Evolutionary conservation across 495 filamentous ascomycete species (phyloP).

Genomic region (Tuber aestivum): DNA sequence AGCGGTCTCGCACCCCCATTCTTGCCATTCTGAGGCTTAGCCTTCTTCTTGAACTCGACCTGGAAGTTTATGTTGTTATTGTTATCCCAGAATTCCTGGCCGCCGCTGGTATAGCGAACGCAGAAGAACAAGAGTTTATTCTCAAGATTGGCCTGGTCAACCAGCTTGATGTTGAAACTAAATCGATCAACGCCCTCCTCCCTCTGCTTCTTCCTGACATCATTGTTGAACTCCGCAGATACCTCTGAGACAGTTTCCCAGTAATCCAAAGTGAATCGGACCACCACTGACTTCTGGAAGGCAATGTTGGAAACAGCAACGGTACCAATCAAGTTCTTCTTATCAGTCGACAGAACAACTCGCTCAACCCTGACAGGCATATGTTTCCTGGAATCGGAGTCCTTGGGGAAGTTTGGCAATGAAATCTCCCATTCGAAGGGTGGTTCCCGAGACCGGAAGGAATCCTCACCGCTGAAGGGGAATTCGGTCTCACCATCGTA

Average conservation of each 20-base stretch:
- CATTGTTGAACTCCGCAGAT: conserved; percentile 74
- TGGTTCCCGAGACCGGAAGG: conserved; percentile 45
- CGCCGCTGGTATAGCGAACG: conserved; percentile 77
- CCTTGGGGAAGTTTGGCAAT: conserved; percentile 72
- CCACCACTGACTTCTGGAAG: conserved; percentile 81
- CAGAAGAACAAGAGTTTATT: conserved; percentile 86
- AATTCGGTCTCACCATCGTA: conserved; percentile 80
- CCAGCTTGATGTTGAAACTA: conserved; percentile 85
- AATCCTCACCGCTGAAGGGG: conserved; percentile 65
- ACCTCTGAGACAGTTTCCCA: conserved; percentile 98
- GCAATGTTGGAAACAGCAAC: conserved; percentile 81
- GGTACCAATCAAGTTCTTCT: conserved; percentile 73
- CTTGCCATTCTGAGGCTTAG: conserved; percentile 54
- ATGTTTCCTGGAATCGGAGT: conserved; percentile 57
- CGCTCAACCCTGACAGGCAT: conserved; percentile 70
- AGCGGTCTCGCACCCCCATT: conserved; percentile 48
- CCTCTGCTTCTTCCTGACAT: conserved; percentile 61
- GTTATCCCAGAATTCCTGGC: conserved; percentile 93
- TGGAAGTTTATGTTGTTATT: conserved; percentile 81
- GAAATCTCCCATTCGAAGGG: conserved; percentile 82
- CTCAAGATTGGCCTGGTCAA: conserved; percentile 84
- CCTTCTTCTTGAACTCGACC: conserved; percentile 79
- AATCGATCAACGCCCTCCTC: conserved; percentile 77
- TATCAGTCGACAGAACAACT: conserved; percentile 78
- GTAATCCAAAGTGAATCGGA: conserved; percentile 91